These are phyloP conservation scores for Rhizopogon sp. DNA, from an alignment of 768 basidiomycete genomes.

Conservation along the genomic window DNA sequence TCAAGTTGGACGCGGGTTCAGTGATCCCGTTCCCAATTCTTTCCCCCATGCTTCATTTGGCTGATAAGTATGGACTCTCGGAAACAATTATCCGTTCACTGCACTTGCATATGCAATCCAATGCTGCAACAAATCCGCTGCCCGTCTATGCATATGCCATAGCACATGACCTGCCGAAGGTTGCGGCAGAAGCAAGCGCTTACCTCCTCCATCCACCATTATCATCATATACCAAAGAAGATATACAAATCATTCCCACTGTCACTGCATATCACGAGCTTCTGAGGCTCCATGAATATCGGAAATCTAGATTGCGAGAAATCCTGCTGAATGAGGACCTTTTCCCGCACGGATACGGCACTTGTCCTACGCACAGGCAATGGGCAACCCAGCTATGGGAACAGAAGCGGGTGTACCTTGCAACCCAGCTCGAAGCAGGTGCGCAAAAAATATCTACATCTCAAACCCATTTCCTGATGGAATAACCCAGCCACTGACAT, in stretches of 20 bases:
- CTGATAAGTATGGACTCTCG: constrained; percentile 63
- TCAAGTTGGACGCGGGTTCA: constrained; percentile 30
- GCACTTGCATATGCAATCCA: constrained; percentile 47
- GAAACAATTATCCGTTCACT: constrained; percentile 39
- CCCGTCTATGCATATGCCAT: constrained; percentile 58
- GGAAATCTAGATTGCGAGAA: constrained; percentile 47
- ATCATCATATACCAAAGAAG: constrained; percentile 45
- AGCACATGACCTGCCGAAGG: constrained; percentile 33
- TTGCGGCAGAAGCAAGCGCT: constrained; percentile 56
- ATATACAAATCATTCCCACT: constrained; percentile 50
- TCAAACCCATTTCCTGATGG: constrained; percentile 4
- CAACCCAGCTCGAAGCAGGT: constrained; percentile 52
- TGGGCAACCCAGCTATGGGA: constrained; percentile 48
- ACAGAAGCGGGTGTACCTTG: constrained; percentile 38
- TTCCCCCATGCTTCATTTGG: constrained; percentile 47
- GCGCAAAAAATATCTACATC: background rate
- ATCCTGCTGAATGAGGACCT: constrained; percentile 55
- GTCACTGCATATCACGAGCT: constrained; percentile 61
- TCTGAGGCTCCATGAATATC: constrained; percentile 51
- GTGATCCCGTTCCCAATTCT: constrained; percentile 66
- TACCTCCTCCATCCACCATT: constrained; percentile 52
- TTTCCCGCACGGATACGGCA: constrained; percentile 71
- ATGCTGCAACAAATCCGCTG: constrained; percentile 48
- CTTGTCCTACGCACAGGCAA: constrained; percentile 48
- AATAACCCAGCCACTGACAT: constrained; percentile 52